Evolutionary conservation across 345 rosid species (phyloP).

Genomic region (Garcia nutans): DNA sequence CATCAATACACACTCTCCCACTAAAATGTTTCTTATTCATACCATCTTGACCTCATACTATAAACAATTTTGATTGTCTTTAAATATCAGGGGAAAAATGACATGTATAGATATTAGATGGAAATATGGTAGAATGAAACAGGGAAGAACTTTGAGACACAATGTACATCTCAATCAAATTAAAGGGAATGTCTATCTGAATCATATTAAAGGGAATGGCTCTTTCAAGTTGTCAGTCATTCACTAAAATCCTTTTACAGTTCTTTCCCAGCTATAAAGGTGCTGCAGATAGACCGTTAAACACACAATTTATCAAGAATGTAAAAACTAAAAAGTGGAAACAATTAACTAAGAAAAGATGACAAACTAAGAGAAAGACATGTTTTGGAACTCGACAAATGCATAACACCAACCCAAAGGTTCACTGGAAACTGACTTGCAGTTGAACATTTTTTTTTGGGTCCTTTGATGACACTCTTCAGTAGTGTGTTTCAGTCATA

Average conservation of each 20-base stretch:
- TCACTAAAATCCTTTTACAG: neutral
- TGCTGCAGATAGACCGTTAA: neutral
- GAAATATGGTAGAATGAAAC: neutral
- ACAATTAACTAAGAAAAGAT: neutral
- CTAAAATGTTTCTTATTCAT: neutral
- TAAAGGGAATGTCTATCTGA: too few species aligned
- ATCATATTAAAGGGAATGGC: neutral
- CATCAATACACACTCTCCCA: neutral
- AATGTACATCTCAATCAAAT: neutral
- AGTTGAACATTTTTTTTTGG: neutral
- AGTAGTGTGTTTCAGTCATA: neutral
- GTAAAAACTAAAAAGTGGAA: neutral
- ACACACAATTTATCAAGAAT: neutral
- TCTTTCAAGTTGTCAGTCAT: neutral
- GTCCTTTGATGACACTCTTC: too few species aligned
- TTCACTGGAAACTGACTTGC: neutral
- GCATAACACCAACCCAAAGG: neutral
- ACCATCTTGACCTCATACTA: neutral
- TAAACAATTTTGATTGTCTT: neutral
- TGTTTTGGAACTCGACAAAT: neutral
- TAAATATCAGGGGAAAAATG: neutral
- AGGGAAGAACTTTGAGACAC: neutral
- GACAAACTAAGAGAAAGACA: neutral
- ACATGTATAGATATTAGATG: neutral
- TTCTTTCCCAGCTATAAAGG: neutral